Base-by-base conservation (phyloP, 2,329 filamentous ascomycete species). In the Cercospora sp. region DNA sequence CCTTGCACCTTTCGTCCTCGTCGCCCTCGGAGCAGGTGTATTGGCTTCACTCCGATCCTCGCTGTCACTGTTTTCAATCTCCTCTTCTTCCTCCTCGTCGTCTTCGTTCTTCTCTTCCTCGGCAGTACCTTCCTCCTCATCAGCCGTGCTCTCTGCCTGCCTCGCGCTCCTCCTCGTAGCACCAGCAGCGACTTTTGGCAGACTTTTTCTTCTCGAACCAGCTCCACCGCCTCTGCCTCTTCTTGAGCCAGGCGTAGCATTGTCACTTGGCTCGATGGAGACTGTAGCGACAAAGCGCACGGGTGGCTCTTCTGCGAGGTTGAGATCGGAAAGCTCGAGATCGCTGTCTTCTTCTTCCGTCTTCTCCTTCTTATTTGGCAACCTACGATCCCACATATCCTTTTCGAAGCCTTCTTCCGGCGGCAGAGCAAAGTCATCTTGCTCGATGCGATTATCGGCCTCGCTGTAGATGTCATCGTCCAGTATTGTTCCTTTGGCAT, bases 401-500 rank as follows among this genome's bases (percentile, higher is more conserved):
- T 80, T 79, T 61, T 77, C 81, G 65, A 79, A 82, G 3, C 72
- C 73, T 28, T 69, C 73, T 1, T 75, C 75, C n/a, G 79, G 79
- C 3, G 81, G 81, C 10, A 83, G 76, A 61, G 78, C 76, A 62
- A 84, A 84, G 7, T 80, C 79, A 28, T 75, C 76, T 3, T 79
- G 78, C 6, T 79, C 75, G 8, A 77, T 79, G 67, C 80, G 79
- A 51, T 77, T 72, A 18, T 69, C 76, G 9, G 75, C 77, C 13
- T 76, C 70, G 45, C 74, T 76, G 69, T 77, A 82, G 3, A 80
- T 80, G 66, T 77, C 75, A 8, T 66, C 72, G 39, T 75, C 75
- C 36, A 80, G 79, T 26, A 80, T 80, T 23, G 62, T 59, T 18
- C 53, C 62, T 9, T 58, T 55, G 1, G 80, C 78, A 4, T 80